Conservation (phyloP, 257 asterid genomes). For the Anisodus tanguticus region DNA sequence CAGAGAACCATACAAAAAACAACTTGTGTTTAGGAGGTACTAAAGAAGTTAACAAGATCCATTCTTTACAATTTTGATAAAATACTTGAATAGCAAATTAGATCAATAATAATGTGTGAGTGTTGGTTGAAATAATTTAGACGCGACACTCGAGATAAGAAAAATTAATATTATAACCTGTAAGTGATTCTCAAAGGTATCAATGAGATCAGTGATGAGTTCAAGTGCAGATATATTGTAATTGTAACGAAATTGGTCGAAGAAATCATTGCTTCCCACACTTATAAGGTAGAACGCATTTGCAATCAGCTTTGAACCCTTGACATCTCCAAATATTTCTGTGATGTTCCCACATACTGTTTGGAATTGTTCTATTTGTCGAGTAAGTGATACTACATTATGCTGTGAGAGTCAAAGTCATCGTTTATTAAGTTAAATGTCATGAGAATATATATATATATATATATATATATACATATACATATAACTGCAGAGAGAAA, state of each 20-base stretch:
- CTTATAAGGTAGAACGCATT: slow-evolving; percentile 57
- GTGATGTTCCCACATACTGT: slow-evolving; percentile 46
- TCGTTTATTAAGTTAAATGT: neutral
- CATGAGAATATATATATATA: neutral
- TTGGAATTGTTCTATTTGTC: slow-evolving; percentile 51
- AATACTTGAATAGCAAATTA: no score
- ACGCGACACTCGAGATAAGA: neutral
- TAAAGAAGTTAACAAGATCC: no score
- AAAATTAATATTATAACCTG: slow-evolving; percentile 35
- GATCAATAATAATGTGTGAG: no score
- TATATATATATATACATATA: no score
- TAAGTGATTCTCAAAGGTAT: slow-evolving; percentile 41
- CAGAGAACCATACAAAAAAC: neutral
- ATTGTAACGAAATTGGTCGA: slow-evolving; percentile 38
- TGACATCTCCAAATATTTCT: slow-evolving; percentile 43
- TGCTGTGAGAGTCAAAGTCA: slow-evolving; percentile 23
- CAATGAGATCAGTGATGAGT: slow-evolving; percentile 37
- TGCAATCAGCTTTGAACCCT: slow-evolving; percentile 41
- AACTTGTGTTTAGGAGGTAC: neutral
- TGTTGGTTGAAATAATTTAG: no score
- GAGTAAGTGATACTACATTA: slow-evolving; percentile 41
- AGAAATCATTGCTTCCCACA: slow-evolving; percentile 67
- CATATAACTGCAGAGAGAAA: neutral
- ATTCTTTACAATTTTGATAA: no score
- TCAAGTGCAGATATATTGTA: slow-evolving; percentile 30